Base-by-base conservation (phyloP, 352 stramenopile genomes). In the Pythium oligandrum region DNA sequence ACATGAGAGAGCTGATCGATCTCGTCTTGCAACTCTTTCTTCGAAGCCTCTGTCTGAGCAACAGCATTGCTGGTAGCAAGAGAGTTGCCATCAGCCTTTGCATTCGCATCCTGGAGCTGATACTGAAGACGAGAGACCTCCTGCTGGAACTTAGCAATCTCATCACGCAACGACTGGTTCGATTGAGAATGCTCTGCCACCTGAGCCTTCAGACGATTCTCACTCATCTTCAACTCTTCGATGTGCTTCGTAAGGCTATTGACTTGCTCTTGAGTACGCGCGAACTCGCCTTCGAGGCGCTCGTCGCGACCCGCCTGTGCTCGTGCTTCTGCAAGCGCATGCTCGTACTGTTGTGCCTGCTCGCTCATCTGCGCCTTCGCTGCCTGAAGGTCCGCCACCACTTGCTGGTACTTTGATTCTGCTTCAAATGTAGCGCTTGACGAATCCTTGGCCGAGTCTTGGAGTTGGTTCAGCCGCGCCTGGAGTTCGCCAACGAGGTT, bases 391-490 rank as follows among this genome's bases (percentile, higher is more conserved):
- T 84, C 69, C 8, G 44, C 40, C 51, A 75, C 61, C 6, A 66
- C 72, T 8, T 76, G 66, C 52, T 89, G 76, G 7, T 83, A 59
- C n/a, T 76, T 85, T 6, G 71, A 42, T 59, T 89, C 76, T 3
- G 83, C 53, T 43, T 91, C 80, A 39, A 75, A 75, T 0, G 64
- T 70, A 6, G 55, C 40, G 53, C 85, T 68, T 63, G 84, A 70
- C 48, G 63, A 83, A 39, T 89, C 76, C 48, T 87, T 61, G 9
- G 63, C 67, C 48, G 78, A 75, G 37, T 79, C 76, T 40, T 86
- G 75, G n/a, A 90, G 57, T 44, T 88, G 85, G 51, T 73, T 67
- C 43, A 88, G 55, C 55, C 87, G 74, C 31, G 78, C 65, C 55
- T 85, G 68, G 4, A 90, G 52, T 7, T n/a, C 48, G 0, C 12